phyloP scores from a whole-genome alignment of 2,329 filamentous ascomycete genomes.

The Scedosporium minutisporum region DNA sequence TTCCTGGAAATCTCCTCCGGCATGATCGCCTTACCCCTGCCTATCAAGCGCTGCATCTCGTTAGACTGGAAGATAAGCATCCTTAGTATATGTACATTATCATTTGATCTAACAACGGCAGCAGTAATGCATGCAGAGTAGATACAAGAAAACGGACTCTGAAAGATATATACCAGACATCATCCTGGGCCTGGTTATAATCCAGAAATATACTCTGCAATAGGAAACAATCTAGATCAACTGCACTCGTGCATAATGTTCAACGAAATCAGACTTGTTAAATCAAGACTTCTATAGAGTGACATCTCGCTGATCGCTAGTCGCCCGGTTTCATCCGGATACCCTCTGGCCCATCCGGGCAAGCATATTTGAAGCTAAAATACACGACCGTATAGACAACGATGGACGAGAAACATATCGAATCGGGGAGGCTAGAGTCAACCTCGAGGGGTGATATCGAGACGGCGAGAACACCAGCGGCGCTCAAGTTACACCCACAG shows the following conservation, averaged over 20 bases:
- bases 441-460: neutral
- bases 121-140: neutral
- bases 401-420: neutral
- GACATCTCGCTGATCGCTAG: neutral
- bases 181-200: neutral
- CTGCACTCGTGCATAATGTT: neutral
- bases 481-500: conserved; percentile 26
- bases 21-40: neutral
- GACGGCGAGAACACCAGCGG: conserved; percentile 8
- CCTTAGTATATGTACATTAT: neutral
- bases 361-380: neutral
- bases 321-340: neutral
- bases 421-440: neutral
- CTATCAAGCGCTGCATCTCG: neutral
- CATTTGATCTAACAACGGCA: neutral
- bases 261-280: no score
- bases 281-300: no score
- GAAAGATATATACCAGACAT: neutral
- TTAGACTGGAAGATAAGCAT: neutral
- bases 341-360: neutral
- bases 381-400: neutral
- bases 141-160: neutral
- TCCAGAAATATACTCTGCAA: neutral
- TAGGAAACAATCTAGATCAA: neutral
- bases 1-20: neutral